Percentiles rank a stretch among this genome's conserved stretches.
Conservation (phyloP, 108 stramenopile species). For the Nannochloropsis oceanica region DNA sequence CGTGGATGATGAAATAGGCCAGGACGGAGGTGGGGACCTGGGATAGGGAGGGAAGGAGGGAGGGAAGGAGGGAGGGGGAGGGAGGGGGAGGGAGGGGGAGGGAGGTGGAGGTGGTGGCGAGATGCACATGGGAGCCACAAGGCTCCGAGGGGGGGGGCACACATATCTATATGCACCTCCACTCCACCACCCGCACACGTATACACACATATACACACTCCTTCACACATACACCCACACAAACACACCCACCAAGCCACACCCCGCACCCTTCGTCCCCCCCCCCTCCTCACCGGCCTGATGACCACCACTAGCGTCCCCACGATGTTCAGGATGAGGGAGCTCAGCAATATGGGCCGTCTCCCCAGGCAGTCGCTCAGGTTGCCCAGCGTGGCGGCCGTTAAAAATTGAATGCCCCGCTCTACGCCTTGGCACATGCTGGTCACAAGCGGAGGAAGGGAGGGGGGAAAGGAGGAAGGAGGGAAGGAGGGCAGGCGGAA, state of each 20-base stretch:
- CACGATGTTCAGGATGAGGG: neutral
- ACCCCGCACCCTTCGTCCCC: neutral
- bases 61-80: neutral
- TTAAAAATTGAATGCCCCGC: neutral
- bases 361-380: neutral
- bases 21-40: neutral
- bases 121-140: too few relatives aligned
- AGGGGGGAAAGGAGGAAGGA: neutral
- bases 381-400: neutral
- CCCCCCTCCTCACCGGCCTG: neutral
- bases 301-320: neutral
- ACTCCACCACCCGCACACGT: too few relatives aligned
- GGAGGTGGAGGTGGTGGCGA: neutral
- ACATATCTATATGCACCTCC: too few relatives aligned
- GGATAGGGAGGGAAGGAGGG: neutral
- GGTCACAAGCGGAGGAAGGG: neutral
- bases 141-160: too few relatives aligned
- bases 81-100: neutral
- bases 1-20: neutral
- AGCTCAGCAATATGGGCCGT: neutral
- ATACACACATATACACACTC: too few relatives aligned
- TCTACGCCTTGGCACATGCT: neutral
- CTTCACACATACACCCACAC: too few relatives aligned
- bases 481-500: neutral
- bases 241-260: too few relatives aligned